Percentiles rank a stretch among this genome's conserved stretches.
Conservation (phyloP, 805 yeast genomes). For the Metschnikowia rubicola region DNA sequence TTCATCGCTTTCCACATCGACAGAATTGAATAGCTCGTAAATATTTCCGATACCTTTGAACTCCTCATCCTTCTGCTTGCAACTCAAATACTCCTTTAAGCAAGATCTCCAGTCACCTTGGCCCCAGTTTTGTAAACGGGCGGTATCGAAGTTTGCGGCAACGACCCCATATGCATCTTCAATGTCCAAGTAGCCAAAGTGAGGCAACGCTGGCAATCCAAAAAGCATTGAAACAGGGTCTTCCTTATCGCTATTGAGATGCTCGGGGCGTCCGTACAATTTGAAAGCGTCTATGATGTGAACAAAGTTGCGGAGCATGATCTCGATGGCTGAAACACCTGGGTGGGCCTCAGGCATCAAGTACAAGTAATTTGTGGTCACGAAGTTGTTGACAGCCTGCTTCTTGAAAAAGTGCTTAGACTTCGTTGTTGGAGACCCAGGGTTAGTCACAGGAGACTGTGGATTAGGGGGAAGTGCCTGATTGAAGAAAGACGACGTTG, state of each 20-base stretch:
- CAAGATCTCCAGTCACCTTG: slow-evolving; percentile 27
- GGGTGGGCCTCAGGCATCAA: slow-evolving; percentile 72
- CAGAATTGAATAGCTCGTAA: slow-evolving; percentile 27
- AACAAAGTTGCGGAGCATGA: slow-evolving; percentile 64
- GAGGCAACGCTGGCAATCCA: slow-evolving; percentile 74
- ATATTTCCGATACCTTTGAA: slow-evolving; percentile 39
- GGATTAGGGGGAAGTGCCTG: slow-evolving; percentile 24
- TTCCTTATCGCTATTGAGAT: slow-evolving; percentile 68
- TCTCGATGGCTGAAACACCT: slow-evolving; percentile 69
- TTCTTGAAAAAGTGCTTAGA: slow-evolving; percentile 23
- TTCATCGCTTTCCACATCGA: slow-evolving; percentile 14
- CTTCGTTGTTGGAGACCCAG: slow-evolving; percentile 6
- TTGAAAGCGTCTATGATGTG: slow-evolving; percentile 70
- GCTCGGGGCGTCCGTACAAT: slow-evolving; percentile 71
- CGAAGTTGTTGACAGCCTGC: slow-evolving; percentile 28
- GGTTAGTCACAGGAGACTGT: slow-evolving; percentile 1
- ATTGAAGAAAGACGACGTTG: slow-evolving; percentile 30
- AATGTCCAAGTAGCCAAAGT: slow-evolving; percentile 50
- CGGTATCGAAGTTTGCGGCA: slow-evolving; percentile 16
- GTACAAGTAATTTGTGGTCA: slow-evolving; percentile 46
- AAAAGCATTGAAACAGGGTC: slow-evolving; percentile 65
- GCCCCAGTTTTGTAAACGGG: slow-evolving; percentile 26
- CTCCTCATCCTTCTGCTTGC: slow-evolving; percentile 16
- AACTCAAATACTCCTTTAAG: slow-evolving; percentile 21
- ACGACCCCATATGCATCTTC: slow-evolving; percentile 24